These are phyloP conservation scores for Vachellia pachyceras DNA, from an alignment of 306 rosid genomes.

Conservation along the genomic window DNA sequence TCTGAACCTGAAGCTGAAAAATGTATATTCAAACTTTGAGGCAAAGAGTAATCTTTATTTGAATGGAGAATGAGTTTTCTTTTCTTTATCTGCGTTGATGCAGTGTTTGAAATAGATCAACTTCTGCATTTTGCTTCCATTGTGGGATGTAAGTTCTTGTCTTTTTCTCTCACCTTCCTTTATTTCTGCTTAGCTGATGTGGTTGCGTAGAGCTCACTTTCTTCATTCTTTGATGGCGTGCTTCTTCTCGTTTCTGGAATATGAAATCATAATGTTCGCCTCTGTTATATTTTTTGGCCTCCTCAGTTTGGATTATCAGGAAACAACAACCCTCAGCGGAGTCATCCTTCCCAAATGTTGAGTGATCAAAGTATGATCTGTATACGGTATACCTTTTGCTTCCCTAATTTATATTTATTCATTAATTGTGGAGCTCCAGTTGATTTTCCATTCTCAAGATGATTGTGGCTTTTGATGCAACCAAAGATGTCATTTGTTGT, in stretches of 20 bases:
- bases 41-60: conserved; percentile 7
- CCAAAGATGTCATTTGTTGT: conserved; percentile 19
- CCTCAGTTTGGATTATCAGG: conserved; percentile 74
- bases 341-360: conserved; percentile 81
- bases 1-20: conserved; percentile 15
- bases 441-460: background rate
- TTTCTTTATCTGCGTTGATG: background rate
- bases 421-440: conserved; percentile 5
- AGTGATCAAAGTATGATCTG: conserved; percentile 80
- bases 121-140: conserved; percentile 22
- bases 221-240: conserved; percentile 6
- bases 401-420: conserved; percentile 25
- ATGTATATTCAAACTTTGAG: background rate
- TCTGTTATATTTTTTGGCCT: conserved; percentile 38
- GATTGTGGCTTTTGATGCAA: conserved; percentile 31
- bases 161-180: background rate
- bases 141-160: conserved; percentile 17
- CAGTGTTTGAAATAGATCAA: conserved; percentile 3
- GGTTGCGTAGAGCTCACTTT: background rate
- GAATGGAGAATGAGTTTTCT: conserved; percentile 16
- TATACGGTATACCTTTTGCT: conserved; percentile 26
- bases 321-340: conserved; percentile 84
- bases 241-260: conserved; percentile 20
- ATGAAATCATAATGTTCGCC: conserved; percentile 28
- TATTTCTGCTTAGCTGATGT: background rate